A percentile compares a stretch with the other conserved stretches of the same genome.
Evolutionary conservation across 345 rosid genomes (phyloP).

Genomic region (Heritiera fomes): DNA sequence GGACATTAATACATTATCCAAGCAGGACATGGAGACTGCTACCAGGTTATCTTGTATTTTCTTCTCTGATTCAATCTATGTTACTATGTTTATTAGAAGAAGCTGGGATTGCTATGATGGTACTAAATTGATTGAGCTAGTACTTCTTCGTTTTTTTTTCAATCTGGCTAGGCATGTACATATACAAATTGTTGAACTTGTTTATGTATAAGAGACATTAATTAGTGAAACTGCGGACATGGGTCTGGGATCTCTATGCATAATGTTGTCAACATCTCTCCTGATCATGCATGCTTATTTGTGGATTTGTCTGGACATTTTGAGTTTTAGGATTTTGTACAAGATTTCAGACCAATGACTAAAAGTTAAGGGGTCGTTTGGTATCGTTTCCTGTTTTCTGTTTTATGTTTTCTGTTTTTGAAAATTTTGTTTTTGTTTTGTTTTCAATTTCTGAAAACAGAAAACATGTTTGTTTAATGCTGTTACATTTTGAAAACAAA

Average conservation of each 20-base stretch:
- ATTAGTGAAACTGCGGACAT: slow-evolving; percentile 2
- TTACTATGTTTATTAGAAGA: background rate
- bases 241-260: background rate
- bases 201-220: background rate
- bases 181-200: background rate
- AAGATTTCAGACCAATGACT: background rate
- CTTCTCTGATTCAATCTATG: background rate
- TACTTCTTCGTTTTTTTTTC: background rate
- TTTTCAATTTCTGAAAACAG: no score
- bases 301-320: background rate
- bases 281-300: background rate
- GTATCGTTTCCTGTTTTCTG: no score
- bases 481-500: no score
- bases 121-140: background rate
- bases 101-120: background rate
- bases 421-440: no score
- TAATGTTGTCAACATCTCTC: background rate
- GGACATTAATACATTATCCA: slow-evolving; percentile 97
- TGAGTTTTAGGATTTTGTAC: no score
- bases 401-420: no score
- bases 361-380: no score
- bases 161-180: background rate
- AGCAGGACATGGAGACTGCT: slow-evolving; percentile 94
- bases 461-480: no score
- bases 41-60: slow-evolving; percentile 60